phyloP scores from a whole-genome alignment of 192 early-diverging fungal genomes.

The Coemansia sp. region DNA sequence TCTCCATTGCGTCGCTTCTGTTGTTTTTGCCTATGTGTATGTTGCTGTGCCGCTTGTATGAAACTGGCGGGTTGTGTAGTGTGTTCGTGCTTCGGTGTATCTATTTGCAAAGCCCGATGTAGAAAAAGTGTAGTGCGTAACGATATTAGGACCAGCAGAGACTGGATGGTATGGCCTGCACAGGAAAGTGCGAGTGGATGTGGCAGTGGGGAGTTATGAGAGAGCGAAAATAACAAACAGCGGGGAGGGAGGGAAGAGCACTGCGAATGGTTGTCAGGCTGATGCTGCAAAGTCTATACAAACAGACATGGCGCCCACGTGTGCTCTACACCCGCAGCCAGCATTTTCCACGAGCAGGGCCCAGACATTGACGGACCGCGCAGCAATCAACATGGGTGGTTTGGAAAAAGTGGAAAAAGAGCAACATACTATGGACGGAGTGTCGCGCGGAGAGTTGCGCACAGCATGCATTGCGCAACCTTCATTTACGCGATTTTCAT shows the following conservation, averaged over 20 bases:
- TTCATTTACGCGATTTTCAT: conserved; percentile 18
- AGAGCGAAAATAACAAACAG: neutral
- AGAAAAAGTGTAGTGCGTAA: neutral
- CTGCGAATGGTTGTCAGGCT: neutral
- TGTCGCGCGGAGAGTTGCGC: neutral
- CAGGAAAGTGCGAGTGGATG: neutral
- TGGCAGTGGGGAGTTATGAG: conserved; percentile 1
- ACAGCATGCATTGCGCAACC: neutral
- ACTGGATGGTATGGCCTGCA: neutral
- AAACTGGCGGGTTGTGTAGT: neutral
- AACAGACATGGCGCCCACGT: neutral
- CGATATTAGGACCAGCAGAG: neutral
- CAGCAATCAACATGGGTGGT: neutral
- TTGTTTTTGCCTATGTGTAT: conserved; percentile 6
- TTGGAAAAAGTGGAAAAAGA: neutral
- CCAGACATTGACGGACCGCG: neutral
- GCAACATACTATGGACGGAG: neutral
- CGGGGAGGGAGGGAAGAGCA: conserved; percentile 6
- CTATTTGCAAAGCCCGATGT: neutral
- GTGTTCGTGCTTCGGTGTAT: neutral
- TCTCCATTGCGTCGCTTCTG: conserved; percentile 32
- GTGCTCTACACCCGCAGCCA: neutral
- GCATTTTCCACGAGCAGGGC: neutral
- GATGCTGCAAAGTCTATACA: neutral
- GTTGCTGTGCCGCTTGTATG: neutral